Evolutionary conservation across 768 basidiomycete genomes (phyloP), one percentile per base, ranked within the genome.

Genomic region (Panellus pusillus): DNA sequence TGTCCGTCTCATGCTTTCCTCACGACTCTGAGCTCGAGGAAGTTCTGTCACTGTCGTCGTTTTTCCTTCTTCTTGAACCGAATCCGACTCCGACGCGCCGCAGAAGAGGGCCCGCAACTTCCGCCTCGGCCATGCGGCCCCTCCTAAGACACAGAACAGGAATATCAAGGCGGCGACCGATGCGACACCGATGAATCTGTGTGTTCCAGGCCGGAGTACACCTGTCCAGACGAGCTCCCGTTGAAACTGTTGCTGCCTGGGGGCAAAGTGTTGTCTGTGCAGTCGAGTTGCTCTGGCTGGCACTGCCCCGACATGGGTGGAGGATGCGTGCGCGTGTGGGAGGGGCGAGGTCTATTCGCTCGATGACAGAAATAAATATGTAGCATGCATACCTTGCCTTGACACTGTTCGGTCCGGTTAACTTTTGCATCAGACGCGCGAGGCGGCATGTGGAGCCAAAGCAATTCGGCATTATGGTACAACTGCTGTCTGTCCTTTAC

Each of bases 161-260:
- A 79, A 32, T 38, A 69, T 42, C 52, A 77, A 43, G 29, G 65
- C 68, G 14, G 60, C 64, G 36, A 77, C 76, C 63, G 78, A 74
- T 42, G 62, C 68, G 38, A 79, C 68, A 14, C 79, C 79, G 57
- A 79, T 78, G 60, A 70, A 78, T 39, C 76, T 68, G 44, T 76
- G 74, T 12, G 72, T 50, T 9, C 74, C 75, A 15, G 69, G 67
- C 28, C 31, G 49, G n/a, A n/a, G n/a, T n/a, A n/a, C n/a, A n/a
- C n/a, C n/a, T n/a, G n/a, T n/a, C n/a, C n/a, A n/a, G n/a, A n/a
- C 5, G 55, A 43, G 12, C 37, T 54, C 18, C 59, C 46, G 17
- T 44, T 47, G 14, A 47, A 43, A 55, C 18, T 57, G 9, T 65
- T 63, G 43, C 63, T 65, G 44, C 62, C 62, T 45, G 61, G 43